Evolutionary conservation across 768 basidiomycete genomes (phyloP).

Genomic region (Lactarius hatsudake): DNA sequence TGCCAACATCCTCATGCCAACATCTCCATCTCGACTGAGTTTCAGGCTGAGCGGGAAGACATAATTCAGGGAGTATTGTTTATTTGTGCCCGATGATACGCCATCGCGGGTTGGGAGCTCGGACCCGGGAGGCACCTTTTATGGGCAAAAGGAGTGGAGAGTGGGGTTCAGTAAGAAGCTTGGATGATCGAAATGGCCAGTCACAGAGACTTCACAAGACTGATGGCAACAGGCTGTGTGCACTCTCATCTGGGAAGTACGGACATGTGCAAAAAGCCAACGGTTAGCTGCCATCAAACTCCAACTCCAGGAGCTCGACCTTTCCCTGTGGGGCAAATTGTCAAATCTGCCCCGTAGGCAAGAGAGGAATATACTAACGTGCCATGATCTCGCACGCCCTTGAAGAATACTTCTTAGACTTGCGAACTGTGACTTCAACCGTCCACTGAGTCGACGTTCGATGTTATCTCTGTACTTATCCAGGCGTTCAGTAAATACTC

Average conservation of each 20-base stretch:
- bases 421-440: slow-evolving; percentile 69
- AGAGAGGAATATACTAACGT: slow-evolving; percentile 15
- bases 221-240: neutral
- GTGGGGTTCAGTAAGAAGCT: slow-evolving; percentile 2
- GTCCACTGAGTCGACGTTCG: slow-evolving; percentile 46
- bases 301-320: slow-evolving; percentile 56
- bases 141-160: slow-evolving; percentile 47
- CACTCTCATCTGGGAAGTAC: neutral
- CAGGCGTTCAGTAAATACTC: slow-evolving; percentile 52
- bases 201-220: neutral
- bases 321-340: slow-evolving; percentile 44
- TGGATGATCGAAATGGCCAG: slow-evolving; percentile 21
- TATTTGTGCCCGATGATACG: slow-evolving; percentile 79
- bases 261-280: slow-evolving; percentile 31
- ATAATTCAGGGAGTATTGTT: slow-evolving; percentile 19
- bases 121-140: slow-evolving; percentile 71
- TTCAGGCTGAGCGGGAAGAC: slow-evolving; percentile 4
- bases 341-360: slow-evolving; percentile 15
- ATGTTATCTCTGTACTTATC: slow-evolving; percentile 42
- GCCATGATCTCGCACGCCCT: slow-evolving; percentile 26
- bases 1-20: slow-evolving; percentile 7
- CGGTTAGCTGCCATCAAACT: slow-evolving; percentile 59
- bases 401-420: slow-evolving; percentile 39
- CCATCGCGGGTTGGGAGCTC: slow-evolving; percentile 59
- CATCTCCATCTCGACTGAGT: neutral